A percentile compares a stretch with the other conserved stretches of the same genome.
phyloP scores from a whole-genome alignment of 1,284 basidiomycete species.

The Hemileia vastatrix region DNA sequence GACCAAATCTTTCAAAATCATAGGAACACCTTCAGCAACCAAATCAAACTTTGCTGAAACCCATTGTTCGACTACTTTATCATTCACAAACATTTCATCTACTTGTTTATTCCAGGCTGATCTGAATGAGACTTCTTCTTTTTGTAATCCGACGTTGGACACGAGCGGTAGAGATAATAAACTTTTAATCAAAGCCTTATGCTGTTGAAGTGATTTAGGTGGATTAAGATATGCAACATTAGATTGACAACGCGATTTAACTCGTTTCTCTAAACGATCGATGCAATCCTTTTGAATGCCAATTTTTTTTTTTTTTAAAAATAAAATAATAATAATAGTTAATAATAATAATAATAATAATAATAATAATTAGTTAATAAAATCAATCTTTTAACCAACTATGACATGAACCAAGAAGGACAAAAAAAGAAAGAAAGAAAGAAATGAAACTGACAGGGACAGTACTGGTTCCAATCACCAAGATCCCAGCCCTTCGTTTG shows the following conservation, averaged over 20 bases:
- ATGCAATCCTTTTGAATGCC: conserved; percentile 58
- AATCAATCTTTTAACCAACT: not conserved
- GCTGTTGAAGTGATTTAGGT: not conserved
- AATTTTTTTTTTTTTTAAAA: not conserved
- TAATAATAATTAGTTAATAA: not conserved
- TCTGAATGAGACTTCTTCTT: not conserved
- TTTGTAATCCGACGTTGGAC: not conserved
- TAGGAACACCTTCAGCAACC: not conserved
- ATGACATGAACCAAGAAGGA: no score
- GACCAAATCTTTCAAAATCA: not conserved
- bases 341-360: not conserved
- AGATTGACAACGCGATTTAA: conserved; percentile 89
- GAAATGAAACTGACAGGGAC: conserved; percentile 51
- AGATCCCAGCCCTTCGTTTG: conserved; percentile 54
- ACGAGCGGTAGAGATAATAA: not conserved
- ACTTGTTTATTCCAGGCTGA: not conserved
- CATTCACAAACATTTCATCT: not conserved
- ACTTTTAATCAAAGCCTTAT: not conserved
- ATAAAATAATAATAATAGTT: not conserved
- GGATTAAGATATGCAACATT: conserved; percentile 67
- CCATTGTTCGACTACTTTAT: not conserved
- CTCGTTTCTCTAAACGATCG: conserved; percentile 79
- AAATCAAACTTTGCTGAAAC: not conserved
- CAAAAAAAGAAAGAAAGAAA: not conserved
- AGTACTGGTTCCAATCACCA: conserved; percentile 69